Base-by-base conservation (phyloP, 1,284 basidiomycete species). In the Farysia itapuensis region DNA sequence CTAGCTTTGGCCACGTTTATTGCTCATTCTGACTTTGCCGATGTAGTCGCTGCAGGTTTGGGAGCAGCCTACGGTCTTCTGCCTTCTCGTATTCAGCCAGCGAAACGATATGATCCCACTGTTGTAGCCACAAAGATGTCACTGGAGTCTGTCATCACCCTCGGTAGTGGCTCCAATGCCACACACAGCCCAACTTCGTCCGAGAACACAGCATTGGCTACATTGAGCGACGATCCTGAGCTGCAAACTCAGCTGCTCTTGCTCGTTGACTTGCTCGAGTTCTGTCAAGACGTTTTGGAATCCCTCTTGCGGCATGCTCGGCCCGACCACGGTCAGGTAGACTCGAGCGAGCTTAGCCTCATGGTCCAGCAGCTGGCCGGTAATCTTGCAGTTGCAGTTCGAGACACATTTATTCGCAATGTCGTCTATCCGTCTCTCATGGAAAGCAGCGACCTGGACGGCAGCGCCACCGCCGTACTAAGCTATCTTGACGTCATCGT, bases 391-490 rank as follows among this genome's bases (percentile, higher is more conserved):
- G 32, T 52, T 11, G 85, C 89, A 5, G 84, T 94, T 11, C 85
- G 87, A 37, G 82, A 84, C n/a, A 87, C 89, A 30, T 95, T 95
- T 77, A 79, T 96, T 21, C 88, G 93, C 78, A 94, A 93, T 67
- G 87, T 96, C 20, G 79, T 96, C 23, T 95, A 95, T 73, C 91
- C 93, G 0, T 90, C 90, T 5, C 84, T 98, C 37, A 81, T 96
- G 38, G 93, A 97, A 74, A 95, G 91, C 77, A 93, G 91, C 1
- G 88, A 90, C 54, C 76, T 81, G 5, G 93, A 98, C 77, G 93
- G 93, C 19, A 95, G 91, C 59, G 89, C 92, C 0, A 88, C 95
- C 1, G 94, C 94, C 2, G 91, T 97, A 39, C 86, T 97, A 83
- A 90, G 88, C n/a, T 97, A 98, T 70, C 86, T 97, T 53, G 90